Base-by-base conservation (phyloP, 441 rosid genomes). In the Pelargonium cotyledonis region DNA sequence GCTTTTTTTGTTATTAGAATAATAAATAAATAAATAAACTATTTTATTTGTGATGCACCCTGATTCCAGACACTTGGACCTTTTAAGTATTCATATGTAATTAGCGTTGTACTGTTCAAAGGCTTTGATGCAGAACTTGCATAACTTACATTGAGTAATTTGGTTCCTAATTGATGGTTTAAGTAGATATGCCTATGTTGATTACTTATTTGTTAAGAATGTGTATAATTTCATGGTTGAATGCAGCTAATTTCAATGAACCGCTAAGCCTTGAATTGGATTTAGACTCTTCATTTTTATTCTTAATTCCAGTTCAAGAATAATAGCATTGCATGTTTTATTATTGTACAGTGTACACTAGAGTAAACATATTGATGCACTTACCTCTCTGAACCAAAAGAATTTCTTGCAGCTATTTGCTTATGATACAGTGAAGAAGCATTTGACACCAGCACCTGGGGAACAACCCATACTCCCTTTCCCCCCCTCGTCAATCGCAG, bases 401-500 rank as follows among this genome's bases (percentile, higher is more conserved):
- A 26, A 63, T 15, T 16, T 57, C 10, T 46, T 72, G 78, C 91
- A 89, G 96, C 85, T 95, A 65, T 95, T 90, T 78, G 96, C 86
- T 65, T 95, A 85, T 43, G 99, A 95, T 68, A 90, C 97, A 0
- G 91, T 95, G 16, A 95, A 91, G 75, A 95, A 90, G 86, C 76
- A 78, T 35, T 16, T 95, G 80, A 85, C 96, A 8, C 75, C 95
- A 16, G 78, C 80, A 73, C 78, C 82, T 29, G 99, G 96, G 26
- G 96, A 91, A 75, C 82, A 79, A 44, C 78, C 92, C 1, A 91
- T 87, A 75, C 77, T 91, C 16, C 89, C 88, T 3, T 73, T 94
- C 66, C 90, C 99, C 26, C 90, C 97, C 55, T 94, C 99, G 2
- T 77, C 92, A 68, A 69, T 94, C 21, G 99, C 99, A 0, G 99